Evolutionary conservation across 2,329 filamentous ascomycete species (phyloP), one percentile per base, ranked within the genome.

Genomic region (Alternaria arbusti): DNA sequence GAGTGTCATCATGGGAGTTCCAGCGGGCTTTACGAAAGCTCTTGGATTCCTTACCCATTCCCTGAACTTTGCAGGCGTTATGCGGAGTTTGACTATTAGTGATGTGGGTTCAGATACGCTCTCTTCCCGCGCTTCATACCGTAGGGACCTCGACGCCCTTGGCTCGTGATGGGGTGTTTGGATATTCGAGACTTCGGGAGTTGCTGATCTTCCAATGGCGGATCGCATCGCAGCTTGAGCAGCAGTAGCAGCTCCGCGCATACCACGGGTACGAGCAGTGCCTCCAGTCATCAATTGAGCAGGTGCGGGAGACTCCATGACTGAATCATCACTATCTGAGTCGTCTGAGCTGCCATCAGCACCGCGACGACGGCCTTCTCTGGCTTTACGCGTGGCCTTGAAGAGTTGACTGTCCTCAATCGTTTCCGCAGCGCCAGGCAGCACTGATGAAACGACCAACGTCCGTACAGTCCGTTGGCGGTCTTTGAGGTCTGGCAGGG

Each of bases 401-500:
- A 91, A 97, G 6, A 98, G 85, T 47, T 93, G 89, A 74, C 92
- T 97, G 47, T 96, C 92, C 66, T 97, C 94, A 49, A 97, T 83
- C 4, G 87, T 87, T 59, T 89, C 84, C 5, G 92, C 95, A 5
- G 93, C 93, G 23, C 95, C 96, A 15, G 96, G 96, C 62, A 99
- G 87, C 20, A 97, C 94, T 4, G 93, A 94, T 10, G 95, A 97
- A 1, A 99, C 93, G 56, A 98, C 88, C 70, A 97, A 86, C 0
- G 95, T 97, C 50, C 96, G 89, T 60, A 98, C 95, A 1, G 96
- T 98, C 55, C 95, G 89, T 81, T 96, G 95, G 58, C 94, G 88
- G 73, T 99, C 96, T 78, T 96, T 97, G 62, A 99, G 88, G 81
- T 99, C 96, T n/a, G 96, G 96, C 44, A 99, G 84, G 63, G 93